phyloP scores from a whole-genome alignment of 139 green algal species.

The Astrephomene gubernaculifera region DNA sequence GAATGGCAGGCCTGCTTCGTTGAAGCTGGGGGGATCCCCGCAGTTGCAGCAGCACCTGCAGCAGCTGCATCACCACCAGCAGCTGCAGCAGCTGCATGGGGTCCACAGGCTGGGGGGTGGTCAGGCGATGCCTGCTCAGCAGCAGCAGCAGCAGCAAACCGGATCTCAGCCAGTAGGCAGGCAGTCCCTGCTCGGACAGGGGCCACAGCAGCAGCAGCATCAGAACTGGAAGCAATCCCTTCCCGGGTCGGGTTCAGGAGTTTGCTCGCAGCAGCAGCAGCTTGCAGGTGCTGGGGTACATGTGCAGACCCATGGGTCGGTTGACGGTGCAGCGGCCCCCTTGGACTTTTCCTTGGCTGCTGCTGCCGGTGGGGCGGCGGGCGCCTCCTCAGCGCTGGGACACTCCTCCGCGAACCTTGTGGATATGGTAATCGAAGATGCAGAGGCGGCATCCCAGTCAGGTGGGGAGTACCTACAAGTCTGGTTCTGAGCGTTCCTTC shows the following conservation, averaged over 20 bases:
- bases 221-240: background rate
- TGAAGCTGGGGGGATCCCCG: conserved; percentile 21
- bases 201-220: conserved; percentile 24
- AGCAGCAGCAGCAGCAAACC: conserved; percentile 1
- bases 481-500: too few relatives aligned
- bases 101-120: too few relatives aligned
- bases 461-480: background rate
- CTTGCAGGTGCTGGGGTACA: too few relatives aligned
- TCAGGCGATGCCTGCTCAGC: conserved; percentile 5
- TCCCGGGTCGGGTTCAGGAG: too few relatives aligned
- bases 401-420: background rate
- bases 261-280: too few relatives aligned
- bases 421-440: background rate
- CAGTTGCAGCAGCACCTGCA: conserved; percentile 55
- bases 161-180: too few relatives aligned
- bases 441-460: background rate
- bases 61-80: conserved; percentile 42
- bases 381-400: background rate
- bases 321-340: too few relatives aligned
- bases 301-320: too few relatives aligned
- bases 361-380: too few relatives aligned
- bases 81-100: conserved; percentile 44
- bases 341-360: too few relatives aligned
- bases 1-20: too few relatives aligned
- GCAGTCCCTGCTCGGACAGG: background rate